phyloP scores from a whole-genome alignment of 176 grass and related monocot genomes.

The Zea mays region Zm-B73-REFERENCE-NAM-5.0 NC_050096.1:16865501-16866000 shows the following conservation, averaged over 20 bases:
- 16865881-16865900: constrained; percentile 73
- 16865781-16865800: background rate
- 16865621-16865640: constrained; percentile 34
- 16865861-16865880: constrained; percentile 62
- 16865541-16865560: constrained; percentile 16
- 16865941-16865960: constrained; percentile 53
- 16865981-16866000: constrained; percentile 50
- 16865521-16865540: constrained; percentile 5
- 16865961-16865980: constrained; percentile 44
- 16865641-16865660: constrained; percentile 15
- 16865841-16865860: constrained; percentile 48
- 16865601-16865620: constrained; percentile 35
- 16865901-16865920: constrained; percentile 98
- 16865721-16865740: constrained; percentile 38
- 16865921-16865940: constrained; percentile 81
- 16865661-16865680: constrained; percentile 9
- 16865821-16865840: constrained; percentile 26
- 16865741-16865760: constrained; percentile 36
- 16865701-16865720: constrained; percentile 31
- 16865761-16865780: constrained; percentile 29
- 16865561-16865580: background rate
- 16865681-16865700: constrained; percentile 24
- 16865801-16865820: background rate
- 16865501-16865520: too few relatives aligned
- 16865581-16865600: constrained; percentile 5